A percentile compares a stretch with the other conserved stretches of the same genome.
These are phyloP conservation scores for Mitragyna speciosa DNA, from an alignment of 257 asterid species.

Conservation along the genomic window DNA sequence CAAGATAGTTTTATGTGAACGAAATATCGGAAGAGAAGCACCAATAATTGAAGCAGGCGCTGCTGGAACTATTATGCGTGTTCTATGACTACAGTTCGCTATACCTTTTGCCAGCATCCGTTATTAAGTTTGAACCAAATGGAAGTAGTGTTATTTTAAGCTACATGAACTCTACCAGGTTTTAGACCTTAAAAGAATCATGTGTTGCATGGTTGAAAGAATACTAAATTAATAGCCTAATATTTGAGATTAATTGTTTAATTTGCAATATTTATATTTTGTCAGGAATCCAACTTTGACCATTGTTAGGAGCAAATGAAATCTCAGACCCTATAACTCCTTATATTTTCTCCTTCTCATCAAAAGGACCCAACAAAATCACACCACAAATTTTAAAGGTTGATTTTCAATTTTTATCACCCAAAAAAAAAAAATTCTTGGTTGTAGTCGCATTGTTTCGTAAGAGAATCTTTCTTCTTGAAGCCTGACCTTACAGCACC, in stretches of 20 bases:
- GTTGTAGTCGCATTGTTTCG: neutral
- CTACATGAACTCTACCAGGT: neutral
- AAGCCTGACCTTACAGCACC: slow-evolving; percentile 87
- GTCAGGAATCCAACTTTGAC: no score
- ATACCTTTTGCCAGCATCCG: neutral
- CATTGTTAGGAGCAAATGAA: no score
- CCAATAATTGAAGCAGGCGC: neutral
- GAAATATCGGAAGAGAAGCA: neutral
- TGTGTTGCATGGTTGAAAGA: neutral
- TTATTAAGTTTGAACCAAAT: neutral
- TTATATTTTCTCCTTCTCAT: no score
- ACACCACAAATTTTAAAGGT: neutral
- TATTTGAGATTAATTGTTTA: no score
- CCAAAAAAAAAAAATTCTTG: no score
- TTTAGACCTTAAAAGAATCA: no score
- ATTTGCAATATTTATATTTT: no score
- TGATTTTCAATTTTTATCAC: neutral
- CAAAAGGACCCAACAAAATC: neutral
- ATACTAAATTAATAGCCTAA: no score
- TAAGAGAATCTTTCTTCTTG: slow-evolving; percentile 1
- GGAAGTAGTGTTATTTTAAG: neutral
- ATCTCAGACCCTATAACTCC: no score
- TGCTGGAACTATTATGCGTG: neutral
- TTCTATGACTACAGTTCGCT: neutral
- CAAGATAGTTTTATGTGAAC: neutral